phyloP scores from a whole-genome alignment of 805 yeast species.

The Candida incommunis region DNA sequence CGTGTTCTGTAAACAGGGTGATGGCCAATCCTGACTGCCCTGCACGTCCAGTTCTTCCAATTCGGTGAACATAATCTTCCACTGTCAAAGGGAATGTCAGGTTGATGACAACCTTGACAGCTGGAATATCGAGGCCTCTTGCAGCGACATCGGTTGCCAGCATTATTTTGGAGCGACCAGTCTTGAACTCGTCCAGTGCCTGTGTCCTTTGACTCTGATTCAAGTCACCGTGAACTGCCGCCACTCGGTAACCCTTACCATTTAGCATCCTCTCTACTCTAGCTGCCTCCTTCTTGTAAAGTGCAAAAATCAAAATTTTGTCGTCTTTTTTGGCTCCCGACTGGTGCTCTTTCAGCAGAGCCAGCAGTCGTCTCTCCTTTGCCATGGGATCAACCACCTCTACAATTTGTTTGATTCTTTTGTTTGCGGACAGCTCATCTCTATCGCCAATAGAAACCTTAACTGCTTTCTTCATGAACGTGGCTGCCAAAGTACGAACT shows the following conservation, averaged over 20 bases:
- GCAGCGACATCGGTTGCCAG: slow-evolving; percentile 98
- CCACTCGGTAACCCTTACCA: slow-evolving; percentile 63
- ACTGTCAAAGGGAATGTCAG: slow-evolving; percentile 92
- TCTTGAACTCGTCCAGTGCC: slow-evolving; percentile 75
- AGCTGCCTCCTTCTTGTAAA: slow-evolving; percentile 92
- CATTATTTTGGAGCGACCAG: slow-evolving; percentile 59
- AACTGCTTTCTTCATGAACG: slow-evolving; percentile 75
- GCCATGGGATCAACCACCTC: slow-evolving; percentile 77
- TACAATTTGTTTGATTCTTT: slow-evolving; percentile 82
- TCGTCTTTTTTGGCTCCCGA: slow-evolving; percentile 51
- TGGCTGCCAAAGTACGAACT: slow-evolving; percentile 80
- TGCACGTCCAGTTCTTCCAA: slow-evolving; percentile 97
- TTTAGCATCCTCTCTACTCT: slow-evolving; percentile 68
- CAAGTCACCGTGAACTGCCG: slow-evolving; percentile 94
- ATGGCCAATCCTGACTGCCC: slow-evolving; percentile 92
- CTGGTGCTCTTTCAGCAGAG: slow-evolving; percentile 61
- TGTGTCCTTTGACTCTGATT: slow-evolving; percentile 82
- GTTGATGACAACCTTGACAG: slow-evolving; percentile 89
- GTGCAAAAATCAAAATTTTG: slow-evolving; percentile 80
- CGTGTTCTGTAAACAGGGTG: slow-evolving; percentile 91
- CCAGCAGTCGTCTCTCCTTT: slow-evolving; percentile 66
- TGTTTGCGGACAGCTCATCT: slow-evolving; percentile 89
- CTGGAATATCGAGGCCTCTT: slow-evolving; percentile 94
- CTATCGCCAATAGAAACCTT: slow-evolving; percentile 88
- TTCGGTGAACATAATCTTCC: slow-evolving; percentile 94